phyloP scores from a whole-genome alignment of 139 green algal genomes.

The Penium margaritaceum region DNA sequence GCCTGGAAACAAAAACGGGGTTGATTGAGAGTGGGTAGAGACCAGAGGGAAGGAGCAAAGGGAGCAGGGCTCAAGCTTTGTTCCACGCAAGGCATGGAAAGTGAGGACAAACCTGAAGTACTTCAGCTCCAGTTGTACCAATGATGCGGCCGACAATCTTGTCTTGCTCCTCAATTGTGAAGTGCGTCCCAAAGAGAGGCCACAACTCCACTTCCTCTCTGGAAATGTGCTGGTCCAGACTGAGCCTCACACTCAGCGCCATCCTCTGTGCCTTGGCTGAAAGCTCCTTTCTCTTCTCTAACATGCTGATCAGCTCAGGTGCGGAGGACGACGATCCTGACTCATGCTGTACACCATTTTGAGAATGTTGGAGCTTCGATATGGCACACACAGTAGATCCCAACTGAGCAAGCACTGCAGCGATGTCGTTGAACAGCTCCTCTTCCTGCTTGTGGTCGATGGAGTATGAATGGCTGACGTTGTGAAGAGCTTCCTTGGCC shows the following conservation, averaged over 20 bases:
- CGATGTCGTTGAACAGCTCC: conserved; percentile 71
- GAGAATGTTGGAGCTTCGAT: too few species aligned
- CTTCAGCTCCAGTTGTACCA: conserved; percentile 79
- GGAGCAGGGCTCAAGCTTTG: too few species aligned
- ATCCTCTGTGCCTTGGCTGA: conserved; percentile 38
- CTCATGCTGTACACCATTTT: too few species aligned
- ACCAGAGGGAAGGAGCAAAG: too few species aligned
- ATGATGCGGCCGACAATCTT: conserved; percentile 70
- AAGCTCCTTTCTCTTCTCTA: conserved; percentile 18
- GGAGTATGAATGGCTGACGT: conserved; percentile 90
- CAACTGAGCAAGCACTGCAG: conserved; percentile 35
- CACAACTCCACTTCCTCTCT: conserved; percentile 90
- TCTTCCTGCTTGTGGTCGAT: conserved; percentile 93
- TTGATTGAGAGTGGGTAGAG: too few species aligned
- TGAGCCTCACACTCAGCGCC: conserved; percentile 71
- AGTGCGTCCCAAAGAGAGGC: conserved; percentile 89
- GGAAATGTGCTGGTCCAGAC: conserved; percentile 70
- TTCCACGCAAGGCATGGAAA: too few species aligned
- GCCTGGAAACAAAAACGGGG: conserved; percentile 38
- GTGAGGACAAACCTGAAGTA: conserved; percentile 61
- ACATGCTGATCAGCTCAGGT: too few species aligned
- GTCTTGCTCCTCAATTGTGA: conserved; percentile 83
- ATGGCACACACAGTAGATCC: too few species aligned
- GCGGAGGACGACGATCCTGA: too few species aligned
- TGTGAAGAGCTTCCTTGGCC: conserved; percentile 81